A percentile compares a stretch with the other conserved stretches of the same genome.
phyloP scores from a whole-genome alignment of 306 rosid species.

The Trichosanthes truncata region DNA sequence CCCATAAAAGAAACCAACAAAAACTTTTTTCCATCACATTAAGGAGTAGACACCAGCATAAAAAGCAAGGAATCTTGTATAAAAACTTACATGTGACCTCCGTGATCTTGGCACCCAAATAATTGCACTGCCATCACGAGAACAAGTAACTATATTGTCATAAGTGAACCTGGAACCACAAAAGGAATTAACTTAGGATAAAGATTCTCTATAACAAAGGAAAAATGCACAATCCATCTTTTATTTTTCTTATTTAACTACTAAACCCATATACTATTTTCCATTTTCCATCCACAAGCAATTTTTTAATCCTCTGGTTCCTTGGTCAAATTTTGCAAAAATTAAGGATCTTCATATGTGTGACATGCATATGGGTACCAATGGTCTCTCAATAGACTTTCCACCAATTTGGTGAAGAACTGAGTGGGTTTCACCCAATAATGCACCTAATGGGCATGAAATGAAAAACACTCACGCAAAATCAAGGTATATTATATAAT shows the following conservation, averaged over 20 bases:
- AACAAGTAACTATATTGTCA: conserved; percentile 96
- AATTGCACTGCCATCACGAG: conserved; percentile 99
- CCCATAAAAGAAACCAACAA: background rate
- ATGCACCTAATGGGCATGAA: background rate
- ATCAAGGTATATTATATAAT: background rate
- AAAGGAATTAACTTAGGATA: background rate
- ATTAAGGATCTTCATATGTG: background rate
- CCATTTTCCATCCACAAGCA: background rate
- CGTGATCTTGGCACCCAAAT: conserved; percentile 94
- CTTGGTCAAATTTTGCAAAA: background rate
- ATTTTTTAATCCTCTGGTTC: background rate
- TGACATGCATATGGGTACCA: background rate
- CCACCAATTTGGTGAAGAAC: background rate
- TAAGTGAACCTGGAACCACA: conserved; percentile 75
- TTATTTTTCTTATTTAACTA: background rate
- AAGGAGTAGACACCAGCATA: background rate
- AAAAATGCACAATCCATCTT: background rate
- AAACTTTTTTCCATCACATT: background rate
- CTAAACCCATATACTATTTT: background rate
- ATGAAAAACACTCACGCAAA: background rate
- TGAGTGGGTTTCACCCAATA: background rate
- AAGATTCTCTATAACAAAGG: background rate
- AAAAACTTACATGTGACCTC: conserved; percentile 74
- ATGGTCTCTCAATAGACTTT: background rate
- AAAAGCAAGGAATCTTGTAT: conserved; percentile 9